Percentiles rank a stretch among this genome's conserved stretches.
Conservation (phyloP, 495 filamentous ascomycete species). For the Aspergillus diversus region DNA sequence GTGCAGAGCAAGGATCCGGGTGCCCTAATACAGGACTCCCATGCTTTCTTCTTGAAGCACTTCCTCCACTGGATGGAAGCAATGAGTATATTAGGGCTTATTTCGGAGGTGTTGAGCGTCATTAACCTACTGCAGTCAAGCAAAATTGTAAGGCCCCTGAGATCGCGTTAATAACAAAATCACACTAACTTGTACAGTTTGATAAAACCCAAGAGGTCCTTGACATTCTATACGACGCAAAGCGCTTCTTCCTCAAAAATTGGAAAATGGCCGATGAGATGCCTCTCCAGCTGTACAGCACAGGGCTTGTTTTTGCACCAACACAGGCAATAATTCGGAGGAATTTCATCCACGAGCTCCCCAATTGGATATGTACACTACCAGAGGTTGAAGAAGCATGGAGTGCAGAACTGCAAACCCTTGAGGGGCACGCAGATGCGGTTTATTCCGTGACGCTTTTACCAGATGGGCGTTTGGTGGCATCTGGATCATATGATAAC, state of each 20-base stretch:
- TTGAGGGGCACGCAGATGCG: conserved; percentile 8
- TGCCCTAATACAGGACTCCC: too few species aligned
- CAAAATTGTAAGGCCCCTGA: neutral
- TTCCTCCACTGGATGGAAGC: conserved; percentile 53
- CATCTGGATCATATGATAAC: conserved; percentile 1
- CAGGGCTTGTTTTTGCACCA: conserved; percentile 43
- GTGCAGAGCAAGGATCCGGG: too few species aligned
- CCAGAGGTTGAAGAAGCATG: conserved; percentile 16
- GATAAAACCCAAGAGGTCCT: too few species aligned
- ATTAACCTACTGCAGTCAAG: neutral
- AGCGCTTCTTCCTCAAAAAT: too few species aligned
- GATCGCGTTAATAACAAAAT: neutral
- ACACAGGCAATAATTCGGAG: conserved; percentile 16
- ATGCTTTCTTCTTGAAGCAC: conserved; percentile 43
- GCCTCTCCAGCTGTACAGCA: too few species aligned
- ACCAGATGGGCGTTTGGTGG: conserved; percentile 6
- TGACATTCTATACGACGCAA: too few species aligned
- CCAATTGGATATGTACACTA: neutral
- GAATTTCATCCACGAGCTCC: conserved; percentile 16
- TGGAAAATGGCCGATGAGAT: too few species aligned
- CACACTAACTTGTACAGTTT: too few species aligned
- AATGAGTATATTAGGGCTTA: conserved; percentile 36
- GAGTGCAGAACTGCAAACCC: conserved; percentile 17
- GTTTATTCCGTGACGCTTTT: conserved; percentile 2
- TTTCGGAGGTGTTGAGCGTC: too few species aligned